These are phyloP conservation scores for Tylopilus sp. DNA, from an alignment of 768 basidiomycete species.

Conservation along the genomic window DNA sequence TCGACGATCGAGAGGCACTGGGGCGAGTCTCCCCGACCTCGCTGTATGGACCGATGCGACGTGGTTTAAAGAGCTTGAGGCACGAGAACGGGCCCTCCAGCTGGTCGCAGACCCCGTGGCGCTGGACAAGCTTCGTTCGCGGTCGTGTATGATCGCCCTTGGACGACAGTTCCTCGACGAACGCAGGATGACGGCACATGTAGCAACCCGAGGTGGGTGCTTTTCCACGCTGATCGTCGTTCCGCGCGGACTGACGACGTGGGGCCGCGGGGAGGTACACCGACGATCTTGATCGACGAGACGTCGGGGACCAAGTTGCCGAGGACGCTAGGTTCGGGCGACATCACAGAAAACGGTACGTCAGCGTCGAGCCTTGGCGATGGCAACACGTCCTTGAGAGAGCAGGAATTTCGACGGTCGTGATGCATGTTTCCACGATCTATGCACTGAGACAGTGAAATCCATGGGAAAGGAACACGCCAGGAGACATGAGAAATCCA, in stretches of 20 bases:
- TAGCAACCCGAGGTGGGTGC: neutral
- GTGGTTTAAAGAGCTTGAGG: constrained; percentile 67
- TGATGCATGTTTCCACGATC: no score
- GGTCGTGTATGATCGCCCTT: constrained; percentile 71
- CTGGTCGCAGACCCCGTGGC: constrained; percentile 82
- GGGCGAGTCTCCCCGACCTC: constrained; percentile 43
- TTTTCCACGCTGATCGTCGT: neutral
- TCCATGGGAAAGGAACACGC: no score
- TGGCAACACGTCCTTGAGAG: no score
- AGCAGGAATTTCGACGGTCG: no score
- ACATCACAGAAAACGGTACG: neutral
- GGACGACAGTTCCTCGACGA: constrained; percentile 63
- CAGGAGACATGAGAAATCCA: no score
- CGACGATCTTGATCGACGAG: constrained; percentile 64
- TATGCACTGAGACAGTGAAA: no score
- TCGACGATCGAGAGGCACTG: constrained; percentile 84
- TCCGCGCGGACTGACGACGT: neutral
- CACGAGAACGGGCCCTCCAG: constrained; percentile 70
- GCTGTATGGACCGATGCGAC: neutral
- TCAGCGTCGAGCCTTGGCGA: neutral
- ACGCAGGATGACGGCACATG: constrained; percentile 42
- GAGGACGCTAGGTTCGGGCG: constrained; percentile 48
- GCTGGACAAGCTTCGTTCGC: constrained; percentile 77
- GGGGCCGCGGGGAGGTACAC: constrained; percentile 57
- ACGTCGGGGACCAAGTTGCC: constrained; percentile 22